Evolutionary conservation across 2,329 filamentous ascomycete genomes (phyloP).

Genomic region (Sporothrix brasiliensis): DNA sequence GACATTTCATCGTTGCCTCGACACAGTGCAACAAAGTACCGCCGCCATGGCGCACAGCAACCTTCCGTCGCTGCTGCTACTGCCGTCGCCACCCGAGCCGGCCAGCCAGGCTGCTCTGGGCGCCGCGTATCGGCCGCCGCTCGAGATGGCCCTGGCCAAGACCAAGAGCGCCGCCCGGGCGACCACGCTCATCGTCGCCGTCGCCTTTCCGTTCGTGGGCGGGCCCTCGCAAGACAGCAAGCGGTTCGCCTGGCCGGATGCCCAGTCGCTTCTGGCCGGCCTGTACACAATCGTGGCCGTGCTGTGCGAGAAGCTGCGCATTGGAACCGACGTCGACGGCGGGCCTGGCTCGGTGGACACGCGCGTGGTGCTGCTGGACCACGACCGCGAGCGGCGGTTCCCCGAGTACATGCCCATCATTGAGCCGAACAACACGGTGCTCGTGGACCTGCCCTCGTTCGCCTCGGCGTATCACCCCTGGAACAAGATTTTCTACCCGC

Average conservation of each 20-base stretch:
- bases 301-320: conserved; percentile 65
- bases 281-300: conserved; percentile 77
- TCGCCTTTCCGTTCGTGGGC: conserved; percentile 63
- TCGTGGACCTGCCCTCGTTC: conserved; percentile 49
- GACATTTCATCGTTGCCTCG: too few relatives aligned
- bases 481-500: conserved; percentile 66
- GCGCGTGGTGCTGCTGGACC: conserved; percentile 72
- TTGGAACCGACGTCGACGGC: conserved; percentile 60
- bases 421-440: conserved; percentile 48
- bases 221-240: conserved; percentile 60
- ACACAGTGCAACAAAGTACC: too few relatives aligned
- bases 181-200: conserved; percentile 55
- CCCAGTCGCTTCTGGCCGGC: conserved; percentile 73
- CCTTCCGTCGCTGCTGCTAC: conserved; percentile 60
- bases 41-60: conserved; percentile 27
- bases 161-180: conserved; percentile 48
- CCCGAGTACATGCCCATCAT: conserved; percentile 48
- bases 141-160: conserved; percentile 57
- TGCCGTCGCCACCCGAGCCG: conserved; percentile 65
- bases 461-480: conserved; percentile 59
- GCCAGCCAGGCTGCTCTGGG: conserved; percentile 55
- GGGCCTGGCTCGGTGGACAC: conserved; percentile 73
- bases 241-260: conserved; percentile 64
- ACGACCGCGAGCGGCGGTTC: conserved; percentile 48
- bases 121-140: conserved; percentile 62